Conservation (phyloP, 345 rosid genomes). For the Camelina sativa region DNA sequence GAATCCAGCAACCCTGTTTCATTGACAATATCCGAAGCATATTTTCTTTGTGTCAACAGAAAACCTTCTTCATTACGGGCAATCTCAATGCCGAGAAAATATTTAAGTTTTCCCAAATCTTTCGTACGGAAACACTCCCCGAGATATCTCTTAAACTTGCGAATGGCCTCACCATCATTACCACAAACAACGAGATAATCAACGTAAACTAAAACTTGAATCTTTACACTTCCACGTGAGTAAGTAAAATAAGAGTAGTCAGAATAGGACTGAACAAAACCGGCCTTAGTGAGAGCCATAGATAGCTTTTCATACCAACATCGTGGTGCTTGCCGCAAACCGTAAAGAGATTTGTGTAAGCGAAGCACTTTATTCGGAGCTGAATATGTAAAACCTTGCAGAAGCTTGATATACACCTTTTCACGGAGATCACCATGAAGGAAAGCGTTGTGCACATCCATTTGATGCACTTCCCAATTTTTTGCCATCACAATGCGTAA, state of each 20-base stretch:
- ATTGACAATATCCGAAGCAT: background rate
- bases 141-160: background rate
- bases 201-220: background rate
- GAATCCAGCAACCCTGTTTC: background rate
- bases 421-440: too few species aligned
- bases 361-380: too few species aligned
- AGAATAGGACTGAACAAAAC: fast-evolving
- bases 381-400: too few species aligned
- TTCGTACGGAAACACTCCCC: background rate
- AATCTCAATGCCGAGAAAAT: background rate
- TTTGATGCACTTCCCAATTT: too few species aligned
- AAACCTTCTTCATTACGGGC: background rate
- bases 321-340: fast-evolving
- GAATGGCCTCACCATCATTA: fast-evolving
- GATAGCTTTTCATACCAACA: background rate
- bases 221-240: background rate
- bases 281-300: fast-evolving
- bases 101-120: background rate
- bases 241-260: fast-evolving
- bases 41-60: background rate
- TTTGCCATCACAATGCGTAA: too few species aligned
- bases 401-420: too few species aligned
- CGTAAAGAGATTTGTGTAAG: too few species aligned
- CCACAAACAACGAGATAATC: background rate
- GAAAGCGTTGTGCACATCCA: too few species aligned